Evolutionary conservation across 331 rosid genomes (phyloP).

Genomic region (Quercus lobata): DNA sequence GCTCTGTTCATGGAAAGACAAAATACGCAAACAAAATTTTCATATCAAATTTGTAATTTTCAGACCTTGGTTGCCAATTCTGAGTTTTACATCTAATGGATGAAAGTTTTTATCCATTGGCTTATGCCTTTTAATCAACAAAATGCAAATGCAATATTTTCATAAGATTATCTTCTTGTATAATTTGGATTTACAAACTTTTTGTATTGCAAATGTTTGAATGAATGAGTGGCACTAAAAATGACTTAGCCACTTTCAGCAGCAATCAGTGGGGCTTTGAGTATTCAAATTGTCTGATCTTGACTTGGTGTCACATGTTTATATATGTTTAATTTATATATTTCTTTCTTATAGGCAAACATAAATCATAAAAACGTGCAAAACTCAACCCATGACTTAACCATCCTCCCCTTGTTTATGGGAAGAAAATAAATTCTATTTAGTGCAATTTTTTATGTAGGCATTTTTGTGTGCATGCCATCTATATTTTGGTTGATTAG

Average conservation of each 20-base stretch:
- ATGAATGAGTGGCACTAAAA: not conserved
- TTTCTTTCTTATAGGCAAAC: not conserved
- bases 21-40: too few species aligned
- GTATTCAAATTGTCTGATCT: not conserved
- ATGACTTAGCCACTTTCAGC: not conserved
- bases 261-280: not conserved
- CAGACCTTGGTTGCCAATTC: too few species aligned
- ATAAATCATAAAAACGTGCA: not conserved
- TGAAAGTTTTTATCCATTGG: too few species aligned
- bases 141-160: too few species aligned
- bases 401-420: not conserved
- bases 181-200: too few species aligned
- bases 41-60: too few species aligned
- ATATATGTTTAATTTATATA: not conserved
- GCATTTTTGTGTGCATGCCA: conserved; percentile 3
- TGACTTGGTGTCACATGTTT: not conserved
- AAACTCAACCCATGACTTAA: not conserved
- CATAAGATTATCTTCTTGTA: too few species aligned
- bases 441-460: not conserved
- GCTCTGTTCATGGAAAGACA: too few species aligned
- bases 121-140: too few species aligned
- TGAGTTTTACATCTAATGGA: too few species aligned
- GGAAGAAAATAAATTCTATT: not conserved
- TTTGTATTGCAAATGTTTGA: too few species aligned
- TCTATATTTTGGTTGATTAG: conserved; percentile 20